Base-by-base conservation (phyloP, 345 rosid species). In the Citrus maxima region DNA sequence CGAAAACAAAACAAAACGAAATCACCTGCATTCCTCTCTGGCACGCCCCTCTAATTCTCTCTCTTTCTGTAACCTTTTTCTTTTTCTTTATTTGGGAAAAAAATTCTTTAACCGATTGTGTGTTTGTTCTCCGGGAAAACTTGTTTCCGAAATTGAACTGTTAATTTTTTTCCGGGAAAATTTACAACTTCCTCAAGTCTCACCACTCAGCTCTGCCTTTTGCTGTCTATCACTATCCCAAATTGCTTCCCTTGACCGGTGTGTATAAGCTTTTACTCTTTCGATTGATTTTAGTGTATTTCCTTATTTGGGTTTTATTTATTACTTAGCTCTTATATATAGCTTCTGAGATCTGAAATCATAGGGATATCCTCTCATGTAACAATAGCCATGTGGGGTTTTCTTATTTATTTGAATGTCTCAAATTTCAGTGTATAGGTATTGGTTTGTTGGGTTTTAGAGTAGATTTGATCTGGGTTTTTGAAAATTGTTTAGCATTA, bases 331-430 rank as follows among this genome's bases (percentile, higher is more conserved):
- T 63, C 16, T 75, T 16, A 14, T 18, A 5, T 46, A 35, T 65
- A 51, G 83, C 46, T 75, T 38, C 80, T 76, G 88, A 87, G 91
- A 91, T 88, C 90, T 86, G 86, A 80, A 80, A 80, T 78, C 79
- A 71, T 46, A 10, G 73, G 62, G 67, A 71, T 74, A 30, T 68
- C n/a, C 61, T 68, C 27, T 66, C 73, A 25, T 75, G 73, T 19
- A 22, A 69, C 22, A 25, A 73, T 62, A 70, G 62, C 61, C 78
- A 65, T 76, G 74, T 27, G 80, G 77, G 81, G 24, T 56, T 32
- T 70, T 65, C 22, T 63, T 35, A 66, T 18, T 80, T 6, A 12
- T 61, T 64, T 77, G 19, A 79, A 77, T 79, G 84, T 73, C 35
- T 86, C 76, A 69, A 60, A 60, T 81, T 82, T 27, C 14, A 54